Conservation (phyloP, 1,284 basidiomycete genomes). For the Coniophora puteana region DNA sequence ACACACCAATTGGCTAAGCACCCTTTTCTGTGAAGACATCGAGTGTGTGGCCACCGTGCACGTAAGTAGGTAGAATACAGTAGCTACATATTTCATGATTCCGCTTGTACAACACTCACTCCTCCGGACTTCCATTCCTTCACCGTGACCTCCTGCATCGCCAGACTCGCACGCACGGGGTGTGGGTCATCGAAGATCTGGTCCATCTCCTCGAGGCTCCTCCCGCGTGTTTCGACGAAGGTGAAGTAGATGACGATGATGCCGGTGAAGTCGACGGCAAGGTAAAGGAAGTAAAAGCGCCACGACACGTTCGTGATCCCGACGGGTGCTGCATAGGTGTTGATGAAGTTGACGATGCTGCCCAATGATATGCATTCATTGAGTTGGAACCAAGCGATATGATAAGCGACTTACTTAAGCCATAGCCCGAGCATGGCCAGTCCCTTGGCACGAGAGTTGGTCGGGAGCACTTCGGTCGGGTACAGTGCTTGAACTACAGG, state of each 20-base stretch:
- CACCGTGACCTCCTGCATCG: constrained; percentile 10
- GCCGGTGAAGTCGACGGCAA: constrained; percentile 12
- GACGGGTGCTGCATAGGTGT: constrained; percentile 17
- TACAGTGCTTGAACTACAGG: constrained; percentile 13
- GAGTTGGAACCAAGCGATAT: neutral
- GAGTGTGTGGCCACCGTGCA: no score
- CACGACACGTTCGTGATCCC: constrained; percentile 13
- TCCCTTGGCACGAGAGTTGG: constrained; percentile 17
- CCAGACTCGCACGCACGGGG: constrained; percentile 10
- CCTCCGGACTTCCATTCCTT: constrained; percentile 1
- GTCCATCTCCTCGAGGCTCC: constrained; percentile 8
- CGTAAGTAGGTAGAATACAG: no score
- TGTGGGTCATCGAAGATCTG: constrained; percentile 8
- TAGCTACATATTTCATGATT: no score
- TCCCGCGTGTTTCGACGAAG: constrained; percentile 4
- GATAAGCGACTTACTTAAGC: constrained; percentile 8
- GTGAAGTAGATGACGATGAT: constrained; percentile 8
- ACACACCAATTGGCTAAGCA: no score
- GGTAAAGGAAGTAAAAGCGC: constrained; percentile 15
- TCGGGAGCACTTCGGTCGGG: constrained; percentile 16
- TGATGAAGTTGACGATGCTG: constrained; percentile 15
- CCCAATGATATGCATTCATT: no score
- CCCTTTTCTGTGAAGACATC: no score
- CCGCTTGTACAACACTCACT: no score
- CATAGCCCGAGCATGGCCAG: constrained; percentile 13